phyloP scores from a whole-genome alignment of 441 rosid genomes.

The Sinapis alba region DNA sequence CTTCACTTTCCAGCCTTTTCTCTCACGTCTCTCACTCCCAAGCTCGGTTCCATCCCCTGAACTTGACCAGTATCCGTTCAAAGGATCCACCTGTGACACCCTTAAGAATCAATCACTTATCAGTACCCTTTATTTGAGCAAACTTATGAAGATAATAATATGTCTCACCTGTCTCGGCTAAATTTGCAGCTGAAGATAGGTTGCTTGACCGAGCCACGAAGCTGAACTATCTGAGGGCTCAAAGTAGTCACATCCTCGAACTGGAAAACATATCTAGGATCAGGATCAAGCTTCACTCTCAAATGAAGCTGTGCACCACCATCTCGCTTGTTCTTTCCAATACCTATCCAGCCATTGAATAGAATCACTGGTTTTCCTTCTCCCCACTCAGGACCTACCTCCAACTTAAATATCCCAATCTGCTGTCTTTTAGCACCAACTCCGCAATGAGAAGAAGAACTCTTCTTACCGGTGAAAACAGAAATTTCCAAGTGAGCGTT shows the following conservation, averaged over 20 bases:
- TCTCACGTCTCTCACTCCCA: conserved; percentile 79
- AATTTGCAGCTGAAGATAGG: conserved; percentile 95
- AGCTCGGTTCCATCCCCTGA: conserved; percentile 54
- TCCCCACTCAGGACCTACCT: conserved; percentile 89
- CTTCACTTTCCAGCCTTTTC: conserved; percentile 98
- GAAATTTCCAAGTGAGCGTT: conserved; percentile 69
- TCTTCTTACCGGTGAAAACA: conserved; percentile 70
- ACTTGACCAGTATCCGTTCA: conserved; percentile 66
- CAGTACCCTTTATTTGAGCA: no score
- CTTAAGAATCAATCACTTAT: conserved; percentile 45
- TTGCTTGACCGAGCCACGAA: conserved; percentile 84
- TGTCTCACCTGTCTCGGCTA: conserved; percentile 81
- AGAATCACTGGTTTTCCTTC: conserved; percentile 71
- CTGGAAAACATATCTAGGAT: conserved; percentile 92
- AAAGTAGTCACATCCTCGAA: conserved; percentile 78
- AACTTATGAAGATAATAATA: neutral
- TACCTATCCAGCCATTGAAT: conserved; percentile 85
- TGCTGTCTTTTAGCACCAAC: conserved; percentile 76
- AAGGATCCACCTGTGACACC: conserved; percentile 68
- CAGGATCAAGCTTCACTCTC: conserved; percentile 88
- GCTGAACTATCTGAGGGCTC: conserved; percentile 96
- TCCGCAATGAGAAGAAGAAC: conserved; percentile 60
- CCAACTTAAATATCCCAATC: conserved; percentile 78
- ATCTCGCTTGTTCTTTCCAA: conserved; percentile 77
- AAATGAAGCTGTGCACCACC: conserved; percentile 78